Conservation (phyloP, 2,329 filamentous ascomycete species). For the Fusarium acutatum region DNA sequence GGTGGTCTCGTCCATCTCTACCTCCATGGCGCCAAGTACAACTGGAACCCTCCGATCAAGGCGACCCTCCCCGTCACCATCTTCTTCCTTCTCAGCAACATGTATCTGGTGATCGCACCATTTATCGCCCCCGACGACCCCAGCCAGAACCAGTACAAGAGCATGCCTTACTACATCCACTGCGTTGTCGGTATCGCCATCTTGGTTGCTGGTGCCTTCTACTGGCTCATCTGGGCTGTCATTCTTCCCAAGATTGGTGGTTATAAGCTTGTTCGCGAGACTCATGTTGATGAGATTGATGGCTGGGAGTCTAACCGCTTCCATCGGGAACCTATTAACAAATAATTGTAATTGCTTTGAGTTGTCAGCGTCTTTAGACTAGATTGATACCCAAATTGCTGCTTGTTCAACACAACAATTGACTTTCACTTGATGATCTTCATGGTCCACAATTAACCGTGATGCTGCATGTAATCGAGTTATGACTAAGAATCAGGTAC, state of each 20-base stretch:
- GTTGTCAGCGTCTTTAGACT: background rate
- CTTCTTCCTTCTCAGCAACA: conserved; percentile 69
- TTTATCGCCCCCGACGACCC: conserved; percentile 62
- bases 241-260: conserved; percentile 60
- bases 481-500: background rate
- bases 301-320: conserved; percentile 70
- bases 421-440: background rate
- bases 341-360: background rate
- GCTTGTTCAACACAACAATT: background rate
- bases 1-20: conserved; percentile 63
- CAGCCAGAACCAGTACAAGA: conserved; percentile 60
- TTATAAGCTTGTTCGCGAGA: conserved; percentile 66
- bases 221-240: conserved; percentile 65
- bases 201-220: conserved; percentile 60
- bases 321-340: conserved; percentile 49
- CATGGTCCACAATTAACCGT: background rate
- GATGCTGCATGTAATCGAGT: background rate
- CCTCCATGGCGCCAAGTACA: conserved; percentile 54
- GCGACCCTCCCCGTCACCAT: conserved; percentile 62
- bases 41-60: conserved; percentile 64
- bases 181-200: conserved; percentile 66
- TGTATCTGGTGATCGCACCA: conserved; percentile 68
- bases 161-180: conserved; percentile 66
- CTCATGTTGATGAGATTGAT: conserved; percentile 63
- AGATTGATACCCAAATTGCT: conserved; percentile 22